Evolutionary conservation across 2,329 filamentous ascomycete genomes (phyloP).

Genomic region (Verticillium longisporum): DNA sequence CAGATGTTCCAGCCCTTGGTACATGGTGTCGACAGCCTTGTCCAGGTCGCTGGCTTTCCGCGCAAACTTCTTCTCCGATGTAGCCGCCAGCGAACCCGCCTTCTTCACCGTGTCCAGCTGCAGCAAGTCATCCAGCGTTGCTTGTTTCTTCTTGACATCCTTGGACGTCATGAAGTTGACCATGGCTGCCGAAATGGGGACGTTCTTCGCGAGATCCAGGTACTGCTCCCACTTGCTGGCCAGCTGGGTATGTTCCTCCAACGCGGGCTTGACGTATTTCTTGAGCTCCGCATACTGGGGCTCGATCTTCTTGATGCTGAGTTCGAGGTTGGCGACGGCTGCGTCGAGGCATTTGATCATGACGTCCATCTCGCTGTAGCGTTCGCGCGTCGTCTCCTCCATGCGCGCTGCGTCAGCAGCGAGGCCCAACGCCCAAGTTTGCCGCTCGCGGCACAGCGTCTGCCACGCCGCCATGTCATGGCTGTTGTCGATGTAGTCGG

Average conservation of each 20-base stretch:
- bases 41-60: constrained; percentile 55
- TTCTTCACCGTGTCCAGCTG: constrained; percentile 66
- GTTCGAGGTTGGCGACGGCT: constrained; percentile 77
- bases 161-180: constrained; percentile 54
- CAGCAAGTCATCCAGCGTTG: constrained; percentile 68
- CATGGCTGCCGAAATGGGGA: constrained; percentile 61
- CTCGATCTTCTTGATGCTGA: constrained; percentile 65
- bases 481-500: constrained; percentile 76
- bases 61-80: constrained; percentile 52
- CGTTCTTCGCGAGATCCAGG: constrained; percentile 54
- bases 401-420: constrained; percentile 63
- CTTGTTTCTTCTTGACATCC: constrained; percentile 36
- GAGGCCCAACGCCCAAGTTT: constrained; percentile 69
- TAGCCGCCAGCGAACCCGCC: constrained; percentile 59
- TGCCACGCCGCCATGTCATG: constrained; percentile 85
- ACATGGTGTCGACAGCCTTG: constrained; percentile 51
- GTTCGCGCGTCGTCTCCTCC: constrained; percentile 53
- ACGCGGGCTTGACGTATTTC: constrained; percentile 61
- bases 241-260: constrained; percentile 60
- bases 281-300: constrained; percentile 65
- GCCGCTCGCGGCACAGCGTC: constrained; percentile 72
- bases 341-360: constrained; percentile 77
- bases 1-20: constrained; percentile 53
- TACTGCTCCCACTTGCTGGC: constrained; percentile 62
- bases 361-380: constrained; percentile 66